A percentile compares a stretch with the other conserved stretches of the same genome.
Evolutionary conservation across 768 basidiomycete species (phyloP).

Genomic region (Mycena amicta): DNA sequence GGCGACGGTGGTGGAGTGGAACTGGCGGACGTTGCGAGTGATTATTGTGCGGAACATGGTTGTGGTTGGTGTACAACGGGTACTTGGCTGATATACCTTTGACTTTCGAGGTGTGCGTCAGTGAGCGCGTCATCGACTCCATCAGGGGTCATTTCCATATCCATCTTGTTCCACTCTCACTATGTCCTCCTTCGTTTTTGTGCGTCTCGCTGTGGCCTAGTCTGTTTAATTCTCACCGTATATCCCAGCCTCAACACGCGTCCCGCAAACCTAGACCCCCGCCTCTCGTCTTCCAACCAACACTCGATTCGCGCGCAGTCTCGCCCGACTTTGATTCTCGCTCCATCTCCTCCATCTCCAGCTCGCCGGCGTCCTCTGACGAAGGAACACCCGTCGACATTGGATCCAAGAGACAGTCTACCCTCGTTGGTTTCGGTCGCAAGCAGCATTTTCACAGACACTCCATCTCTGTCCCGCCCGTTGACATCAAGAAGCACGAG

Average conservation of each 20-base stretch:
- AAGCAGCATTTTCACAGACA: slow-evolving; percentile 8
- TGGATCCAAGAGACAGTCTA: slow-evolving; percentile 11
- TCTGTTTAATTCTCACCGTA: background rate
- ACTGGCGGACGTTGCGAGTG: slow-evolving; percentile 23
- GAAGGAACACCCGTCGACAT: slow-evolving; percentile 3
- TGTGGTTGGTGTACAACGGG: background rate
- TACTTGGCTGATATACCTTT: background rate
- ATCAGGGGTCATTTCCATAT: background rate
- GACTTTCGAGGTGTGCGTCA: background rate
- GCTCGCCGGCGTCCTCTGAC: slow-evolving; percentile 4
- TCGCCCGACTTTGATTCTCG: slow-evolving; percentile 18
- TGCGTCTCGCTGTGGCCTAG: background rate
- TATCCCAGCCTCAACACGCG: background rate
- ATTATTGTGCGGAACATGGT: slow-evolving; percentile 23
- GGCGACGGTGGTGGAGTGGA: slow-evolving; percentile 40
- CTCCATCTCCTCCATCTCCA: slow-evolving; percentile 10
- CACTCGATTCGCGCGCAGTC: slow-evolving; percentile 1
- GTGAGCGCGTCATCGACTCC: background rate
- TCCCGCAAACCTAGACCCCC: background rate
- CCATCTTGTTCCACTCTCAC: background rate
- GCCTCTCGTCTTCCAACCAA: slow-evolving; percentile 1
- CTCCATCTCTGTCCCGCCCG: slow-evolving; percentile 5
- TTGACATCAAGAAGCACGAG: background rate
- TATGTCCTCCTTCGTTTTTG: background rate
- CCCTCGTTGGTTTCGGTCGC: slow-evolving; percentile 19